Conservation (phyloP, 495 filamentous ascomycete genomes). For the Glonium stellatum region DNA sequence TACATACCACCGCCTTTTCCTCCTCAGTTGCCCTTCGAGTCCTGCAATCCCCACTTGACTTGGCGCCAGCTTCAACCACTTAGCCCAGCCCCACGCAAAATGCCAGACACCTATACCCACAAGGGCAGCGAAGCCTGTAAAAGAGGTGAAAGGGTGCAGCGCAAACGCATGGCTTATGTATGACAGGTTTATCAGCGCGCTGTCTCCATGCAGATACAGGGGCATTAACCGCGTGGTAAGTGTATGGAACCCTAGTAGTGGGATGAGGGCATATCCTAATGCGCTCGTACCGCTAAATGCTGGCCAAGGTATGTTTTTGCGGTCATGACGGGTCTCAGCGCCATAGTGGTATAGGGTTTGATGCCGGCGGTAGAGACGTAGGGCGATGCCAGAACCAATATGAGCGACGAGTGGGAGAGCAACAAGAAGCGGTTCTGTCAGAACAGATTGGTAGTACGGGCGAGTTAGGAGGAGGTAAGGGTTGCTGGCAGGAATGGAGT, state of each 20-base stretch:
- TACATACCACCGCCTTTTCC: slow-evolving; percentile 58
- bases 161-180: slow-evolving; percentile 85
- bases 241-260: slow-evolving; percentile 59
- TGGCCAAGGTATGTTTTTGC: slow-evolving; percentile 54
- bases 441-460: slow-evolving; percentile 72
- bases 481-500: slow-evolving; percentile 47
- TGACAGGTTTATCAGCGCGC: slow-evolving; percentile 68
- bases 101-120: slow-evolving; percentile 67
- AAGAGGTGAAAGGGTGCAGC: slow-evolving; percentile 55
- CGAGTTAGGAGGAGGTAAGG: slow-evolving; percentile 56
- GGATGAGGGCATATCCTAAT: slow-evolving; percentile 60
- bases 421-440: slow-evolving; percentile 59
- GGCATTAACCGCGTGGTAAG: slow-evolving; percentile 67
- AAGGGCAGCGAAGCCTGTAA: slow-evolving; percentile 59
- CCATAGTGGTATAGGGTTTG: slow-evolving; percentile 65
- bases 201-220: slow-evolving; percentile 68
- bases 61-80: slow-evolving; percentile 57
- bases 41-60: slow-evolving; percentile 41
- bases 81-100: slow-evolving; percentile 73
- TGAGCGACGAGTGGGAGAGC: slow-evolving; percentile 51
- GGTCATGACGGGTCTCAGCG: slow-evolving; percentile 44
- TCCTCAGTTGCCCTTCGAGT: slow-evolving; percentile 44
- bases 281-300: slow-evolving; percentile 54
- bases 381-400: slow-evolving; percentile 58
- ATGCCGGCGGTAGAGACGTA: slow-evolving; percentile 66